Evolutionary conservation across 441 rosid species (phyloP).

Genomic region (Aquilaria agallochum): DNA sequence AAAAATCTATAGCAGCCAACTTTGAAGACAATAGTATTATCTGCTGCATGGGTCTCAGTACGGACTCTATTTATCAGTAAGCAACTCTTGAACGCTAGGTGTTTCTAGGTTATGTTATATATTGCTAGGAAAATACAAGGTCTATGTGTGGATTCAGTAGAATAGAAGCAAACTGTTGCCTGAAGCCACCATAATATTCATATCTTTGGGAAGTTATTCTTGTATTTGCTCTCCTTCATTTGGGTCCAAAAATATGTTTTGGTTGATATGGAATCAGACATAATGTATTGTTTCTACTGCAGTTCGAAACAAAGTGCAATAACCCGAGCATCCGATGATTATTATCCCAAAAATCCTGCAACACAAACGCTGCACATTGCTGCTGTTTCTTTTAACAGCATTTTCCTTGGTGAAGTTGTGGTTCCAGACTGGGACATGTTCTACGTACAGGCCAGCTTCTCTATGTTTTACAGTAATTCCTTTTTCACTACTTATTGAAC

Average conservation of each 20-base stretch:
- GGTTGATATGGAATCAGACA: no score
- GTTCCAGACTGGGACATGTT: conserved; percentile 72
- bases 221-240: no score
- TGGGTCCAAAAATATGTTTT: no score
- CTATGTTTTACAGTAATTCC: not conserved
- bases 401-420: conserved; percentile 57
- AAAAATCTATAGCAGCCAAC: conserved; percentile 39
- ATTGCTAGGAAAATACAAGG: not conserved
- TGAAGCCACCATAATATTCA: no score
- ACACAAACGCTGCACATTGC: conserved; percentile 53
- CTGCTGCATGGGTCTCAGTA: conserved; percentile 53
- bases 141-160: no score
- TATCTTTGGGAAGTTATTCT: not conserved
- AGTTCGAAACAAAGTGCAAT: conserved; percentile 49
- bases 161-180: no score
- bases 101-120: conserved; percentile 4
- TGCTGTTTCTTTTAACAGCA: conserved; percentile 51
- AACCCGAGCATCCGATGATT: conserved; percentile 55
- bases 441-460: conserved; percentile 29
- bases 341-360: conserved; percentile 41
- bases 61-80: conserved; percentile 47
- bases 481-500: not conserved
- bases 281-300: conserved; percentile 6
- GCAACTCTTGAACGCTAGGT: conserved; percentile 8
- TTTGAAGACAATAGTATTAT: conserved; percentile 50